Evolutionary conservation across 83 land plant species (phyloP), one percentile per base, ranked within the genome.

Genomic region (Diphasiastrum complanatum): DNA sequence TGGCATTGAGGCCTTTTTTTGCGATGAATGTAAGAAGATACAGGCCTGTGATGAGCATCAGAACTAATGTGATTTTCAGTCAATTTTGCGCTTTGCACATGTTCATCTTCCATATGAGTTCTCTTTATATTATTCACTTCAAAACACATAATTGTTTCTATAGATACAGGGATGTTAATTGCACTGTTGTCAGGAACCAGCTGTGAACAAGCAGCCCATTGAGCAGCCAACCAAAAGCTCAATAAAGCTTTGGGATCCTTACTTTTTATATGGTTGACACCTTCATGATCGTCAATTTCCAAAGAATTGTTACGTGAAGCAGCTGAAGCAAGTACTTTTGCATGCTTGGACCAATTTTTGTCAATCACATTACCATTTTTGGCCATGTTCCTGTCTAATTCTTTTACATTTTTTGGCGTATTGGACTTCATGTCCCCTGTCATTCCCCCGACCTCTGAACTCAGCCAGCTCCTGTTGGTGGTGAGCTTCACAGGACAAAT

Each of bases 141-240:
- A 69, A 81, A 73, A 40, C 78, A 82, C 67, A 84, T 47, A 43
- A 84, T 43, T 22, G 78, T 73, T 71, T 70, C 65, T 31, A 48
- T 69, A 11, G 77, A 63, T 34, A 81, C 29, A 33, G 73, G 25
- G 47, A 84, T 16, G 43, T 75, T 67, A 58, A 27, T 60, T 1
- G 51, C 32, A 27, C 73, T 67, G 6, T 48, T 33, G 20, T 4
- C 22, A 27, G 50, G 64, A 56, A 63, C 45, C 48, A 16, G 54
- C 22, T 60, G 74, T 10, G 41, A 33, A 48, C 75, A 60, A 20
- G 71, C 64, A 62, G 70, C 52, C 6, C 71, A 32, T 48, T 82
- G 85, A 31, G 78, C 76, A 35, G 36, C 19, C 46, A 81, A 38
- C 88, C 88, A 84, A 33, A 62, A 45, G 4, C 49, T 48, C 4